A percentile compares a stretch with the other conserved stretches of the same genome.
phyloP scores from a whole-genome alignment of 306 rosid genomes.

The Cicer chorassanicum region DNA sequence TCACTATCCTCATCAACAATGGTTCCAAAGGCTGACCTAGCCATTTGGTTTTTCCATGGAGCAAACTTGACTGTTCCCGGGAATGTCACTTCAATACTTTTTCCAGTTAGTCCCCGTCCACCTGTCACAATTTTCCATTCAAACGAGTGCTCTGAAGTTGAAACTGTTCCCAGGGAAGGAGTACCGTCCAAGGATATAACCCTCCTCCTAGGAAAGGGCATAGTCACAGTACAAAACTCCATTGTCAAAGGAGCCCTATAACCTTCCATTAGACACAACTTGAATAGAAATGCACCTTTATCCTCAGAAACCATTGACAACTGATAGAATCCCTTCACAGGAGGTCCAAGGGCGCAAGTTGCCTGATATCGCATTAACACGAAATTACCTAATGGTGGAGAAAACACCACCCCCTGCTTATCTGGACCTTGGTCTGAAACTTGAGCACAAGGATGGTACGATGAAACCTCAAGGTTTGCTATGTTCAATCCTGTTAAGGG shows the following conservation, averaged over 20 bases:
- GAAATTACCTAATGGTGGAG: slow-evolving; percentile 95
- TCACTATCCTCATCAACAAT: slow-evolving; percentile 80
- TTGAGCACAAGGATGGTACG: slow-evolving; percentile 89
- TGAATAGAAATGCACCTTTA: slow-evolving; percentile 95
- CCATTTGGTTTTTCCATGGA: slow-evolving; percentile 73
- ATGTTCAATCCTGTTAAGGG: slow-evolving; percentile 70
- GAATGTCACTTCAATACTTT: slow-evolving; percentile 93
- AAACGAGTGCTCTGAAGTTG: slow-evolving; percentile 86
- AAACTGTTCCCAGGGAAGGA: slow-evolving; percentile 89
- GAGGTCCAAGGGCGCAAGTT: slow-evolving; percentile 73
- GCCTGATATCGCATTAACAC: slow-evolving; percentile 87
- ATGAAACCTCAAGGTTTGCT: slow-evolving; percentile 67
- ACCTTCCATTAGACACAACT: slow-evolving; percentile 88
- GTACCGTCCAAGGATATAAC: slow-evolving; percentile 88
- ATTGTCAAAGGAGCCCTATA: slow-evolving; percentile 83
- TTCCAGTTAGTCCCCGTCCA: slow-evolving; percentile 90
- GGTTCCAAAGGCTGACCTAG: slow-evolving; percentile 56
- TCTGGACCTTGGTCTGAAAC: slow-evolving; percentile 85
- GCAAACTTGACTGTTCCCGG: slow-evolving; percentile 94
- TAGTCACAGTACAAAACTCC: slow-evolving; percentile 86
- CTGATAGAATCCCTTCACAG: slow-evolving; percentile 88
- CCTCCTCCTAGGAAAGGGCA: slow-evolving; percentile 92
- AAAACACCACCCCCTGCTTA: slow-evolving; percentile 88
- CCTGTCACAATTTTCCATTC: slow-evolving; percentile 87
- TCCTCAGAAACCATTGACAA: slow-evolving; percentile 98